Base-by-base conservation (phyloP, 2,329 filamentous ascomycete genomes). In the Beauveria sp. region DNA sequence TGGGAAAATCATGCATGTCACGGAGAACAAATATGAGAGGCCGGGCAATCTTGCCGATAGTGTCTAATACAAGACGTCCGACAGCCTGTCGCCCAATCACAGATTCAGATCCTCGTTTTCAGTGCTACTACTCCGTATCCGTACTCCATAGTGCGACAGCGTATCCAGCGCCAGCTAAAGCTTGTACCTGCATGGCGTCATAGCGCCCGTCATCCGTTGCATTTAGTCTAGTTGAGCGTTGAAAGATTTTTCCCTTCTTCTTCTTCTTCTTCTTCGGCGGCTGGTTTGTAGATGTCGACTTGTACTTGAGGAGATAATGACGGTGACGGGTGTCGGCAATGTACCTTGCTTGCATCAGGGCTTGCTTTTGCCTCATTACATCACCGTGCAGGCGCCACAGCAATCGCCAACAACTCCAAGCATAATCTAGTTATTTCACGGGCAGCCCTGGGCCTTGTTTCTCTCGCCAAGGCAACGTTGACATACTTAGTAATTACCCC, bases 101-200 rank as follows among this genome's bases (percentile, higher is more conserved):
- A 42, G n/a, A 18, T 18, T 38, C 42, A 20, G 34, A 38, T 14
- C 2, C 34, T 38, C 5, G 34, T 38, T 38, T 38, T 38, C 34
- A 38, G 12, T 22, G n/a, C 34, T 40, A 18, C 38, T 43, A 42
- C 34, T 16, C 34, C 34, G 34, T 38, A 38, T 38, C 34, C 10
- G 34, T 38, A 38, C 34, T 38, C 34, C 34, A 16, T 52, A 40
- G 56, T 59, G 56, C 46, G 24, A 51, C 46, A 48, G 3, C 38
- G 34, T 31, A 40, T 38, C 45, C 18, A 46, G 56, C 48, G 55
- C 46, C 31, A 50, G 45, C 24, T 2, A 18, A 14, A 22, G 34
- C n/a, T 51, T 46, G 56, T 59, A 51, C 56, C 56, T 59, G 56
- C 56, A 59, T 59, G 46, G 22, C 46, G 46, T 59, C 46, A 59